Evolutionary conservation across 1,139 yeast species (phyloP).

Genomic region (Diutina mesorugosa): DNA sequence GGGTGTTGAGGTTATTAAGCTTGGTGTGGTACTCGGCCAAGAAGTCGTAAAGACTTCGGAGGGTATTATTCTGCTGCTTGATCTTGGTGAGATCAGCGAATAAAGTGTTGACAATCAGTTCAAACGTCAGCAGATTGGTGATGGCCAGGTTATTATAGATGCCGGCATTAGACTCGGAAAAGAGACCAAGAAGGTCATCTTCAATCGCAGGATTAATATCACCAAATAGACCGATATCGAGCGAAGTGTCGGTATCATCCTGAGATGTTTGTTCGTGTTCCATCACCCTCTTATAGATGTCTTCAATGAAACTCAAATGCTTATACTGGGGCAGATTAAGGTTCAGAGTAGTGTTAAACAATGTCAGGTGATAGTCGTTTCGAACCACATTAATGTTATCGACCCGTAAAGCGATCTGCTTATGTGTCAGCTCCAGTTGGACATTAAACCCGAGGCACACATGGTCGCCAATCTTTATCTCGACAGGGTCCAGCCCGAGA

Average conservation of each 20-base stretch:
- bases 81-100: slow-evolving; percentile 18
- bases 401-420: slow-evolving; percentile 71
- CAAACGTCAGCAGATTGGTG: slow-evolving; percentile 41
- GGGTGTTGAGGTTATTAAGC: slow-evolving; percentile 17
- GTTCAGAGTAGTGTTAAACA: slow-evolving; percentile 5
- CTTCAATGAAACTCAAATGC: slow-evolving; percentile 32
- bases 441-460: slow-evolving; percentile 89
- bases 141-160: slow-evolving; percentile 51
- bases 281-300: slow-evolving; percentile 13
- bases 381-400: slow-evolving; percentile 59
- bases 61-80: slow-evolving; percentile 24
- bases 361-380: slow-evolving; percentile 6
- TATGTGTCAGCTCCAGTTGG: slow-evolving; percentile 69
- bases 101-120: slow-evolving; percentile 18
- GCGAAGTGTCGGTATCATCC: slow-evolving; percentile 7
- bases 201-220: slow-evolving; percentile 56
- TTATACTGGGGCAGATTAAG: slow-evolving; percentile 19
- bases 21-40: slow-evolving; percentile 16
- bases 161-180: slow-evolving; percentile 45
- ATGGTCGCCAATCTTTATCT: slow-evolving; percentile 61
- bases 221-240: slow-evolving; percentile 72
- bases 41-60: slow-evolving; percentile 19
- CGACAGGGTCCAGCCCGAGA: slow-evolving; percentile 51
- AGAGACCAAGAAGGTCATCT: slow-evolving; percentile 39
- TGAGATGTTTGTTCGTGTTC: slow-evolving; percentile 6